Conservation (phyloP, 306 rosid species). For the Malus sieversii region DNA sequence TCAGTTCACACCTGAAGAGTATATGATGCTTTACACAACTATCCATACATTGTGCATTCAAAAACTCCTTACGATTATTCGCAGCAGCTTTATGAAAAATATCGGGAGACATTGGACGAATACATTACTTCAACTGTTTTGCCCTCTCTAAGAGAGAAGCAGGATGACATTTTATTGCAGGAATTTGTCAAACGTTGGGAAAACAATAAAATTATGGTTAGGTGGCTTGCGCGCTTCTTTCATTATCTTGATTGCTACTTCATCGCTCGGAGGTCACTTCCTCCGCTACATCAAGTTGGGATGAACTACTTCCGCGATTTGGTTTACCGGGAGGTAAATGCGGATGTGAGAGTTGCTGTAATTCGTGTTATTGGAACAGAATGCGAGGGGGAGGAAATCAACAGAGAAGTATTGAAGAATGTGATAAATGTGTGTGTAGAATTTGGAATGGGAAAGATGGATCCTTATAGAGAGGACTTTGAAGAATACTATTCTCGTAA, state of each 20-base stretch:
- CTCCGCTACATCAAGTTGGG: no score
- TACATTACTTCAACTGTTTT: conserved; percentile 28
- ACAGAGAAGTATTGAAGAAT: conserved; percentile 45
- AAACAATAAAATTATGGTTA: conserved; percentile 28
- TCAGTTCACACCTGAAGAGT: neutral
- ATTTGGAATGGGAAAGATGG: conserved; percentile 43
- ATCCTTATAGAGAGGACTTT: conserved; percentile 28
- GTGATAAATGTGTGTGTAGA: conserved; percentile 46
- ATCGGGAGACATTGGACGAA: conserved; percentile 12
- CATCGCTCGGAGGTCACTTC: neutral
- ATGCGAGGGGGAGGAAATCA: conserved; percentile 59
- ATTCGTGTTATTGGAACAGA: conserved; percentile 44
- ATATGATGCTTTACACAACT: conserved; percentile 1
- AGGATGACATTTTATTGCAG: conserved; percentile 24
- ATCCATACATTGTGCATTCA: conserved; percentile 40
- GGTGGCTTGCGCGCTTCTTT: conserved; percentile 28
- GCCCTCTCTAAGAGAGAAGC: no score
- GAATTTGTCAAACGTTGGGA: conserved; percentile 62
- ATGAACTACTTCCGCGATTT: conserved; percentile 3
- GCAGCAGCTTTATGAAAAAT: conserved; percentile 34
- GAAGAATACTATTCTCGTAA: conserved; percentile 47
- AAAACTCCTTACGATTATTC: conserved; percentile 19
- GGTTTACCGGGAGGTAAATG: conserved; percentile 21
- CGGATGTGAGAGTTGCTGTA: conserved; percentile 32
- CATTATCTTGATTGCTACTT: conserved; percentile 20